Percentiles rank a stretch among this genome's conserved stretches.
Evolutionary conservation across 495 filamentous ascomycete species (phyloP).

Genomic region (Hypoxylon fuscum): DNA sequence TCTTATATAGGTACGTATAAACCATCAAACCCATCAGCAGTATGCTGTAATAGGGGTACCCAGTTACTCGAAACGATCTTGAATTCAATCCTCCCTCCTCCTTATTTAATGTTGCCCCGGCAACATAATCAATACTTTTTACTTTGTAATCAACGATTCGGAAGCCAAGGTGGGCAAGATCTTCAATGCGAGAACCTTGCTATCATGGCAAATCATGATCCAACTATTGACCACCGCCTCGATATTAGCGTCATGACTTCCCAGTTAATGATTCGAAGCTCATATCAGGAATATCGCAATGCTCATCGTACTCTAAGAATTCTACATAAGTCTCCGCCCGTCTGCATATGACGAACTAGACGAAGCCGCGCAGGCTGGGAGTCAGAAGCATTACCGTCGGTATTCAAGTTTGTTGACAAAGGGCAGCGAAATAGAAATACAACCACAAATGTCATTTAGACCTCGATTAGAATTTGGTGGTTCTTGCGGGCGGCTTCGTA

Average conservation of each 20-base stretch:
- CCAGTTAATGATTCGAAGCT: conserved; percentile 7
- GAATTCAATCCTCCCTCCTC: neutral
- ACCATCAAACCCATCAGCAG: no score
- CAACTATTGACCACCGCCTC: conserved; percentile 22
- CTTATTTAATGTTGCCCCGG: conserved; percentile 7
- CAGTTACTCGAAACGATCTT: conserved; percentile 1
- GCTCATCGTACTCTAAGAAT: neutral
- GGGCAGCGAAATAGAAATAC: conserved; percentile 22
- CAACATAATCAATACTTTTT: neutral
- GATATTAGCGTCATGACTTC: conserved; percentile 15
- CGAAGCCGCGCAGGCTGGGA: neutral
- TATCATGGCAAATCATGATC: conserved; percentile 27
- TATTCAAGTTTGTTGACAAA: conserved; percentile 5
- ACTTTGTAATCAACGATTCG: conserved; percentile 7
- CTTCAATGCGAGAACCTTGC: conserved; percentile 16
- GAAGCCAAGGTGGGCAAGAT: conserved; percentile 20
- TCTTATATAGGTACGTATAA: no score
- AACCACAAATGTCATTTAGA: neutral
- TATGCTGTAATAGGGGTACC: no score
- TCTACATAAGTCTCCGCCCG: neutral
- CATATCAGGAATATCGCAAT: conserved; percentile 9
- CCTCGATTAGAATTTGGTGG: no score
- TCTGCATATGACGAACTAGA: neutral
- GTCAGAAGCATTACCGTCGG: no score
- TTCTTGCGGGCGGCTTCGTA: no score